Conservation (phyloP, 495 filamentous ascomycete genomes). For the Tuber borchii region DNA sequence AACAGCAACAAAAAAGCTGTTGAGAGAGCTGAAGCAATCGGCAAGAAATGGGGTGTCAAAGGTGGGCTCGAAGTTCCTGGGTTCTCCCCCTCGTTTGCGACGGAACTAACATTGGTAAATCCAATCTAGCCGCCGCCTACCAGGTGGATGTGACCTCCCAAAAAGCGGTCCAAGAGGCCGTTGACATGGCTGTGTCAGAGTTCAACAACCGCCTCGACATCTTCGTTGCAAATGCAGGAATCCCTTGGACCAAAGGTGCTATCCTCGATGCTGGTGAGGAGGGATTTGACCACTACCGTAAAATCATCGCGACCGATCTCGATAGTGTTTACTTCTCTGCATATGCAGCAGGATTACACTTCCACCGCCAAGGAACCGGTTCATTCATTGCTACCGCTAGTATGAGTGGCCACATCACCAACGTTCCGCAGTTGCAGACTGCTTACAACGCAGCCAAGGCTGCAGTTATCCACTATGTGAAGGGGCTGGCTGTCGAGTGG, state of each 20-base stretch:
- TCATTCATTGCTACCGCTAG: conserved; percentile 41
- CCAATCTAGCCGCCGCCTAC: conserved; percentile 61
- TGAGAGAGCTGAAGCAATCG: too few relatives aligned
- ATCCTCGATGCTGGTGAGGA: conserved; percentile 56
- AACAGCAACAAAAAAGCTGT: too few relatives aligned
- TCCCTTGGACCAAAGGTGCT: conserved; percentile 60
- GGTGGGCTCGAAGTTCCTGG: conserved; percentile 48
- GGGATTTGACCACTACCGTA: conserved; percentile 54
- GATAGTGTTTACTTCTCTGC: conserved; percentile 81
- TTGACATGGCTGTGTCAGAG: conserved; percentile 56
- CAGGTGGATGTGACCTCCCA: conserved; percentile 60
- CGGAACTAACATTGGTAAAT: background rate
- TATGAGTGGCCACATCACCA: conserved; percentile 63
- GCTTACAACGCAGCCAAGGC: conserved; percentile 87
- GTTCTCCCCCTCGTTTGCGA: background rate
- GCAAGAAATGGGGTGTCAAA: conserved; percentile 69
- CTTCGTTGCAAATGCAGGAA: conserved; percentile 77
- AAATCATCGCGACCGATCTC: conserved; percentile 67
- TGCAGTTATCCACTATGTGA: conserved; percentile 70
- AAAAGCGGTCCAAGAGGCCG: conserved; percentile 52
- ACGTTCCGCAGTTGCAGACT: conserved; percentile 77
- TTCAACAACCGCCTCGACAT: conserved; percentile 71
- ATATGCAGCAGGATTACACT: conserved; percentile 67
- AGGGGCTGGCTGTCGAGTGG: too few relatives aligned
- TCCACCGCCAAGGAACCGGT: conserved; percentile 49